These are phyloP conservation scores for Globisporangium emineosum DNA, from an alignment of 352 stramenopile species.

Conservation along the genomic window DNA sequence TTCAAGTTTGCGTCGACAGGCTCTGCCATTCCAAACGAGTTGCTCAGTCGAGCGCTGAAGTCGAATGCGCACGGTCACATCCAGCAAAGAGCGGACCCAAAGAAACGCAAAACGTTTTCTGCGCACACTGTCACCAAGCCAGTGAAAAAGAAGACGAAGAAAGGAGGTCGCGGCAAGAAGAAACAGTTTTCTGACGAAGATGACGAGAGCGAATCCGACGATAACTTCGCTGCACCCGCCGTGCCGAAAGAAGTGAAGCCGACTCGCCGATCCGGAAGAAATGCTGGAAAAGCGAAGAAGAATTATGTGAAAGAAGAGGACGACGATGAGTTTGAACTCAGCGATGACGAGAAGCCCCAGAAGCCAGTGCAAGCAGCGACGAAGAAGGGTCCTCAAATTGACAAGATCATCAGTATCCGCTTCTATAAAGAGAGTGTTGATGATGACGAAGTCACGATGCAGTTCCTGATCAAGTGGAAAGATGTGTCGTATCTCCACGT, in stretches of 20 bases:
- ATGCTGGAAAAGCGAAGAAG: constrained; percentile 79
- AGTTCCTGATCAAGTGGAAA: constrained; percentile 99
- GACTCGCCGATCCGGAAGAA: constrained; percentile 75
- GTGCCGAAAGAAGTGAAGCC: constrained; percentile 48
- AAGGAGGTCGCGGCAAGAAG: constrained; percentile 50
- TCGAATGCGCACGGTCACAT: constrained; percentile 58
- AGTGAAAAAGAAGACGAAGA: constrained; percentile 67
- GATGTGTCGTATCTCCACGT: constrained; percentile 97
- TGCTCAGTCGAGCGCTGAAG: constrained; percentile 66
- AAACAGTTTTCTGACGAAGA: constrained; percentile 75
- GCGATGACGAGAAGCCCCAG: constrained; percentile 67
- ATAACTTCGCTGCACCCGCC: constrained; percentile 36
- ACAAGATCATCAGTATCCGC: constrained; percentile 91
- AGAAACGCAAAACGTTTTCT: constrained; percentile 77
- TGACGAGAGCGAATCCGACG: constrained; percentile 66
- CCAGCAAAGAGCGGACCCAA: constrained; percentile 52
- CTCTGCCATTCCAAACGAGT: constrained; percentile 71
- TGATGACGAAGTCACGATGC: constrained; percentile 74
- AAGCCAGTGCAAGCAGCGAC: constrained; percentile 25
- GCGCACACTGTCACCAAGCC: constrained; percentile 52
- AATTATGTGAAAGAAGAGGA: constrained; percentile 83
- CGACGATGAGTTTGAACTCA: constrained; percentile 62
- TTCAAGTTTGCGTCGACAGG: constrained; percentile 88
- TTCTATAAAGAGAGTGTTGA: constrained; percentile 59
- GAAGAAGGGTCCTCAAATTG: constrained; percentile 84